Base-by-base conservation (phyloP, 1,284 basidiomycete genomes). In the Cryptococcus deneoformans region DNA sequence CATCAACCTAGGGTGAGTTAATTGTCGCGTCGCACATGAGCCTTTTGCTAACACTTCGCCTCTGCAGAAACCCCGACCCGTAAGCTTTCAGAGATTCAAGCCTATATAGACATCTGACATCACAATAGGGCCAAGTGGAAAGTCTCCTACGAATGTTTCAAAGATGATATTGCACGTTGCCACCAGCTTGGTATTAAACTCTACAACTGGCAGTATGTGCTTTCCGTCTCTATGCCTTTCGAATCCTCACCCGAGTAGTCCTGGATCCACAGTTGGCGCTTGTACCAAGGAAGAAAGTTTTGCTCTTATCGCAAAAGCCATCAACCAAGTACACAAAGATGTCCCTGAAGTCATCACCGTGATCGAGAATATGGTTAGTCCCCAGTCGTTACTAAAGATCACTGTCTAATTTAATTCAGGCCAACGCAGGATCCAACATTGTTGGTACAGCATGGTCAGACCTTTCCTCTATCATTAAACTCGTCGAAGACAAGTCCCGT, bases 171-270 rank as follows among this genome's bases (percentile, higher is more conserved):
- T n/a, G 81, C 82, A 66, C 80, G 91, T 42, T 92, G 90, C 67
- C 87, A 92, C 67, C 81, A 82, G 63, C 82, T 94, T 20, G 90
- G 87, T 0, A 79, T 93, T 49, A 78, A 80, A 50, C 73, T 88
- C 9, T 92, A 89, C 77, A 93, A 93, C 70, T 91, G 92, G 75
- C 90, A 93, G 87, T 91, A 63, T 48, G 87, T 81, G 16, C 47
- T 12, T 29, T 16, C 5, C 11, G 34, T 49, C 42, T 46, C 4
- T 5, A 29, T 29, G 5, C 29, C 29, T 29, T 29, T 29, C 29
- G 35, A 5, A 50, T 29, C 8, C 48, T 6, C 29, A 29, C 29
- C 29, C 29, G 29, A 14, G 8, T 39, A 92, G 88, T 69, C 90
- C 90, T 35, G 90, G 90, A 0, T 90, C 88, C 0, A 88, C 88